A percentile compares a stretch with the other conserved stretches of the same genome.
Conservation (phyloP, 2,329 filamentous ascomycete genomes). For the Penicillium polonicum region DNA sequence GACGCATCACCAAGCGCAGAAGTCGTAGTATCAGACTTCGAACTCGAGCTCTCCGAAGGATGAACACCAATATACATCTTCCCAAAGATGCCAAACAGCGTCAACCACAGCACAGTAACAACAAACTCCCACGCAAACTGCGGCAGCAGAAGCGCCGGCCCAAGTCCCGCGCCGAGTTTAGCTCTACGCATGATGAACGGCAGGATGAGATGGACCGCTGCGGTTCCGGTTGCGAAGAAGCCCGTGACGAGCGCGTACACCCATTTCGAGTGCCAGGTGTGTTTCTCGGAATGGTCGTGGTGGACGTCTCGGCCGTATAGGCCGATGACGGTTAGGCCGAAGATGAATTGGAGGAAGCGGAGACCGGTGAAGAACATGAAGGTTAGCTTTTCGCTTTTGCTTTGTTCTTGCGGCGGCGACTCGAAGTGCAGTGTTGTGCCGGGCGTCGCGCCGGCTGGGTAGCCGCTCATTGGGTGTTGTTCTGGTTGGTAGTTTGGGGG, state of each 20-base stretch:
- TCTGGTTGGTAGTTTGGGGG: constrained; percentile 18
- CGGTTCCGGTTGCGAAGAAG: constrained; percentile 63
- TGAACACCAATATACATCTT: constrained; percentile 73
- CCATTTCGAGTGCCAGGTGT: constrained; percentile 67
- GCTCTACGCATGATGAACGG: constrained; percentile 44
- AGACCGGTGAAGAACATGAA: constrained; percentile 44
- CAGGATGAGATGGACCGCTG: constrained; percentile 65
- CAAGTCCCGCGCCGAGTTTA: constrained; percentile 19
- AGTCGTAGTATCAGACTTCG: background rate
- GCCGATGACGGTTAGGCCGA: constrained; percentile 73
- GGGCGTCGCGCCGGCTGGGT: constrained; percentile 20
- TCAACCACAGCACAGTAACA: constrained; percentile 75
- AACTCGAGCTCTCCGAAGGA: constrained; percentile 29
- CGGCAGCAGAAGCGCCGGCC: constrained; percentile 37
- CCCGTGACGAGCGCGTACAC: constrained; percentile 74
- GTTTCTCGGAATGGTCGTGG: constrained; percentile 43
- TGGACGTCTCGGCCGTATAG: constrained; percentile 71
- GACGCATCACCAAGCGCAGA: constrained; percentile 12
- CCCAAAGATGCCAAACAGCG: constrained; percentile 80
- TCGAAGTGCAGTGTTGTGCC: constrained; percentile 17
- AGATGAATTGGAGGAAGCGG: constrained; percentile 73
- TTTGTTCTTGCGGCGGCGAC: constrained; percentile 13
- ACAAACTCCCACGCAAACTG: constrained; percentile 69
- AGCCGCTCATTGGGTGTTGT: constrained; percentile 21
- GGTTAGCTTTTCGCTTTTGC: constrained; percentile 8